These are phyloP conservation scores for Chondrus crispus DNA, from an alignment of 23 red algal species.

Conservation along the genomic window DNA sequence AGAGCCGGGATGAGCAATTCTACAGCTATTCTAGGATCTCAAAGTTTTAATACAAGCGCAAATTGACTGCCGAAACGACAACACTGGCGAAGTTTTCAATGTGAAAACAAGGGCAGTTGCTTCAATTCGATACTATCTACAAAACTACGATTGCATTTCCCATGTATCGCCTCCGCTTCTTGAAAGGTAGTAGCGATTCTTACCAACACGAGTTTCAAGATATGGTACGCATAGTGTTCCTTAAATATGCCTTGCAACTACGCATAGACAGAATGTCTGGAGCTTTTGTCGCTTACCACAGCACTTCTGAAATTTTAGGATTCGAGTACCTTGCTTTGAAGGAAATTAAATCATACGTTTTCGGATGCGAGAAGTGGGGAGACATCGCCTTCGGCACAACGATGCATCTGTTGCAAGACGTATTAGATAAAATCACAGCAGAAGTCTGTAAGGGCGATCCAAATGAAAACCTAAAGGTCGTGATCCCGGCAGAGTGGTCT, in stretches of 20 bases:
- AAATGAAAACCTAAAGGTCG: slow-evolving; percentile 25
- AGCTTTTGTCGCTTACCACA: slow-evolving; percentile 75
- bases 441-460: neutral
- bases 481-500: slow-evolving; percentile 40
- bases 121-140: slow-evolving; percentile 74
- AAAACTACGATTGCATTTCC: slow-evolving; percentile 53
- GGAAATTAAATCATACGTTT: slow-evolving; percentile 93
- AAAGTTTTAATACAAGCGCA: slow-evolving; percentile 89
- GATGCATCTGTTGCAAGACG: neutral
- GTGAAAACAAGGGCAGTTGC: slow-evolving; percentile 88
- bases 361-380: slow-evolving; percentile 62
- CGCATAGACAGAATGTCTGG: slow-evolving; percentile 87
- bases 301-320: slow-evolving; percentile 62
- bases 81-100: slow-evolving; percentile 84
- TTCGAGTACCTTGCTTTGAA: slow-evolving; percentile 68
- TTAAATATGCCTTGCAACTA: slow-evolving; percentile 93
- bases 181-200: slow-evolving; percentile 62
- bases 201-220: slow-evolving; percentile 94
- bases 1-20: slow-evolving; percentile 48
- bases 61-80: slow-evolving; percentile 71
- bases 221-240: slow-evolving; percentile 83
- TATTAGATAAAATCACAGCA: neutral
- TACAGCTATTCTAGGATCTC: slow-evolving; percentile 75
- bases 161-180: slow-evolving; percentile 4
- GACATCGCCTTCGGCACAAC: slow-evolving; percentile 38